Conservation (phyloP, 2,329 filamentous ascomycete genomes). For the Dryadomyces quercus-mongolicae region DNA sequence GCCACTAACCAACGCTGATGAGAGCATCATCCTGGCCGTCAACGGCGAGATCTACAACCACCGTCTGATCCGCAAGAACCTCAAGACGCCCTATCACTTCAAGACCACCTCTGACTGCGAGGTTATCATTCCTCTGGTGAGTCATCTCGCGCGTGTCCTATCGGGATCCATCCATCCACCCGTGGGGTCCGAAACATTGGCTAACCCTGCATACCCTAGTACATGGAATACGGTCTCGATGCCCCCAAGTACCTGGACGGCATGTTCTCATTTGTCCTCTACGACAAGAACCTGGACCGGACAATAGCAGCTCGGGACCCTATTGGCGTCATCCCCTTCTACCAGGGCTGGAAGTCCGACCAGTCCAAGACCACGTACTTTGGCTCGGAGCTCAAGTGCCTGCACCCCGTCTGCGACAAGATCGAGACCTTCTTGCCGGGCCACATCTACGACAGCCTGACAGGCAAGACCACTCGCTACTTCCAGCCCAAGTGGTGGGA, state of each 20-base stretch:
- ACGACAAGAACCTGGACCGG: conserved; percentile 89
- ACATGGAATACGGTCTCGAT: conserved; percentile 83
- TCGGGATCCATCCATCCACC: not conserved
- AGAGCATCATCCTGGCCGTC: conserved; percentile 80
- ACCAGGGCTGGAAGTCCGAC: conserved; percentile 80
- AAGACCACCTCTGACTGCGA: conserved; percentile 99
- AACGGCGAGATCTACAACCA: conserved; percentile 99
- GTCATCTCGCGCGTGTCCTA: conserved; percentile 16
- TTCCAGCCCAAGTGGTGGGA: conserved; percentile 93
- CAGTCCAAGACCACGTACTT: conserved; percentile 85
- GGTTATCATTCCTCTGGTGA: conserved; percentile 92
- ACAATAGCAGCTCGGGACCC: conserved; percentile 90
- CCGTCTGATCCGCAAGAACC: conserved; percentile 76
- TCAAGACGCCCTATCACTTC: conserved; percentile 83
- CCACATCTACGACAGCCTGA: conserved; percentile 91
- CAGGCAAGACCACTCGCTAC: conserved; percentile 73
- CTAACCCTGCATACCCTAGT: conserved; percentile 36
- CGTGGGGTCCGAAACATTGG: not conserved
- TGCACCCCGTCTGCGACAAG: conserved; percentile 89
- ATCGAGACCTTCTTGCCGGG: conserved; percentile 90
- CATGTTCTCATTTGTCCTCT: conserved; percentile 99
- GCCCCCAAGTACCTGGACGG: conserved; percentile 90
- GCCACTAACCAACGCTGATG: conserved; percentile 85
- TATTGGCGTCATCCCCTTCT: conserved; percentile 94
- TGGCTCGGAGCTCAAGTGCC: conserved; percentile 89